Evolutionary conservation across 176 grass and related monocot genomes (phyloP), one percentile per base, ranked within the genome.

Genomic region (Bonia amplexicaulis): DNA sequence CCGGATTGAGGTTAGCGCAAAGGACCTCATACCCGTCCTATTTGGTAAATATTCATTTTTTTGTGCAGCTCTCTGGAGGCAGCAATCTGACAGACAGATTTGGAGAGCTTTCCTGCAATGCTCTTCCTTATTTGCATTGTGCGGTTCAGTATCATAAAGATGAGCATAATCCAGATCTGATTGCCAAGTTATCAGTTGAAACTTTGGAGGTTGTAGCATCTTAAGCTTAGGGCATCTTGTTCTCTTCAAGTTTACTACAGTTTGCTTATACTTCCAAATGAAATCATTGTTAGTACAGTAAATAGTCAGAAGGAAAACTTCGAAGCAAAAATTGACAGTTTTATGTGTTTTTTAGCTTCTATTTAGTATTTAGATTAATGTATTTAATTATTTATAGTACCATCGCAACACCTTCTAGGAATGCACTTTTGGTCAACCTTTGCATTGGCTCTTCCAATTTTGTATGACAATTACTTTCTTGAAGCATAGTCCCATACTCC

Each of bases 1-100:
- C 20, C 42, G 91, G 42, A 99, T 99, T 84, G 96, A 99, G 96
- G 96, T 96, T 73, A 96, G 93, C 73, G 7, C n/a, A 63, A 35
- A 82, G 49, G 54, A 66, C 46, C 15, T 85, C 22, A 52, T 72
- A 27, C 41, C 31, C n/a, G 1, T 59, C 39, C 55, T 9, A 2
- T 53, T 59, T 70, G 26, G 1, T 46, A 41, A 59, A 45, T 66
- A 15, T 73, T 42, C 22, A 48, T n/a, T 55, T 9, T 45, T 53
- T 75, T 29, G 33, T 37, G 22, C 3, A 69, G 23, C 29, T 40
- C 54, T 66, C 22, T 66, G 19, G 73, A 22, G 26, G 33, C 76
- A 37, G 47, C 17, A 41, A 60, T 60, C 62, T 68, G 58, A 67
- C 17, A 74, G 8, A 60, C 54, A 35, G 2, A 1, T 79, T 78